A percentile compares a stretch with the other conserved stretches of the same genome.
Evolutionary conservation across 768 basidiomycete genomes (phyloP).

Genomic region (Termitomyces sp.): DNA sequence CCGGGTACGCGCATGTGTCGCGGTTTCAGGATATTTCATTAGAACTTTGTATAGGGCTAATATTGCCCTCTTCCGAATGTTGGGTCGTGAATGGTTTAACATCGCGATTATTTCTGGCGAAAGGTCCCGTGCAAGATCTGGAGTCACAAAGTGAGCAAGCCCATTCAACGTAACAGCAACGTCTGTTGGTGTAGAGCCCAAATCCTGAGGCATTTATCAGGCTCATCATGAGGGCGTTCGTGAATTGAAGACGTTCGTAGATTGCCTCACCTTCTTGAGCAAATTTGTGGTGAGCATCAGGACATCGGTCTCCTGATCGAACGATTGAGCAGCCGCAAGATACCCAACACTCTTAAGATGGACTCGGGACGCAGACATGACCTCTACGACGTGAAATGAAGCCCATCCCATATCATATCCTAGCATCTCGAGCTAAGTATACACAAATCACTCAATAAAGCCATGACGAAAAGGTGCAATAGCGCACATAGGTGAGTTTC

Average conservation of each 20-base stretch:
- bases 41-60: constrained; percentile 80
- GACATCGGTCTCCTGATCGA: constrained; percentile 92
- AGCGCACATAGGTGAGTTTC: constrained; percentile 93
- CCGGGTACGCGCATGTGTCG: constrained; percentile 60
- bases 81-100: constrained; percentile 85
- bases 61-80: constrained; percentile 89
- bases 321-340: constrained; percentile 89
- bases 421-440: constrained; percentile 90
- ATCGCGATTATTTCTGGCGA: constrained; percentile 80
- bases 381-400: constrained; percentile 95
- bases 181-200: constrained; percentile 74
- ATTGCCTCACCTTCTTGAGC: constrained; percentile 76
- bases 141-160: constrained; percentile 79
- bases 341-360: constrained; percentile 97
- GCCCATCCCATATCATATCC: constrained; percentile 95
- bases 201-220: constrained; percentile 54
- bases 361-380: constrained; percentile 90
- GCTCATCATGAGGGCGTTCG: constrained; percentile 14
- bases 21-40: constrained; percentile 78
- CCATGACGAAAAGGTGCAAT: not conserved
- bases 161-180: constrained; percentile 77
- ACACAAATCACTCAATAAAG: constrained; percentile 11
- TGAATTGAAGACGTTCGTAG: constrained; percentile 3
- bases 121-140: constrained; percentile 90
- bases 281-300: constrained; percentile 96